phyloP scores from a whole-genome alignment of 139 green algal genomes.

The Coccomyxa sp. region DNA sequence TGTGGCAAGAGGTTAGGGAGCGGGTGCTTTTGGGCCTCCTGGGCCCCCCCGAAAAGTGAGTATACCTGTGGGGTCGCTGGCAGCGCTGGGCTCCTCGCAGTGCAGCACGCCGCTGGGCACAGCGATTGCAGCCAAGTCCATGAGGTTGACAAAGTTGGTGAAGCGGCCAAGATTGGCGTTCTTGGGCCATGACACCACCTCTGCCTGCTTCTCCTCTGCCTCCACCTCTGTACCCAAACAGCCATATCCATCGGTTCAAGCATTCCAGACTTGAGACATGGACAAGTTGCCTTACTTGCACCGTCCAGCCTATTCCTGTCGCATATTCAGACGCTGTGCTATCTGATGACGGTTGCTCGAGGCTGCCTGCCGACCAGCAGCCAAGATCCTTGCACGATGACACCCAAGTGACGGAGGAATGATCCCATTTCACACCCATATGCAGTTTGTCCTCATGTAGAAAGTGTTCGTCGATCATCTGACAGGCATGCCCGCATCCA shows the following conservation, averaged over 20 bases:
- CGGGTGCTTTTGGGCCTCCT: neutral
- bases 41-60: neutral
- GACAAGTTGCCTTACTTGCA: neutral
- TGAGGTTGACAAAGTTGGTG: conserved; percentile 83
- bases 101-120: conserved; percentile 58
- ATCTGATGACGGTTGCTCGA: too few relatives aligned
- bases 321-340: neutral
- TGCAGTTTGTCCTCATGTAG: too few relatives aligned
- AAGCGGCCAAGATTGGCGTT: conserved; percentile 75
- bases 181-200: conserved; percentile 26
- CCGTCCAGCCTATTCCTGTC: neutral
- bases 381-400: neutral
- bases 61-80: neutral
- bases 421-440: neutral
- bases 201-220: conserved; percentile 1
- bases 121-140: conserved; percentile 70
- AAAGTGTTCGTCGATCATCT: too few relatives aligned
- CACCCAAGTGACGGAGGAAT: neutral
- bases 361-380: too few relatives aligned
- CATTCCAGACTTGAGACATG: neutral
- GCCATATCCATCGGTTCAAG: neutral
- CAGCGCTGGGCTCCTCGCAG: neutral
- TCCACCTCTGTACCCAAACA: neutral
- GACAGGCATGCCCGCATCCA: too few relatives aligned
- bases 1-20: too few relatives aligned